A percentile compares a stretch with the other conserved stretches of the same genome.
These are phyloP conservation scores for Huntiella savannae DNA, from an alignment of 2,329 filamentous ascomycete species.

Conservation along the genomic window DNA sequence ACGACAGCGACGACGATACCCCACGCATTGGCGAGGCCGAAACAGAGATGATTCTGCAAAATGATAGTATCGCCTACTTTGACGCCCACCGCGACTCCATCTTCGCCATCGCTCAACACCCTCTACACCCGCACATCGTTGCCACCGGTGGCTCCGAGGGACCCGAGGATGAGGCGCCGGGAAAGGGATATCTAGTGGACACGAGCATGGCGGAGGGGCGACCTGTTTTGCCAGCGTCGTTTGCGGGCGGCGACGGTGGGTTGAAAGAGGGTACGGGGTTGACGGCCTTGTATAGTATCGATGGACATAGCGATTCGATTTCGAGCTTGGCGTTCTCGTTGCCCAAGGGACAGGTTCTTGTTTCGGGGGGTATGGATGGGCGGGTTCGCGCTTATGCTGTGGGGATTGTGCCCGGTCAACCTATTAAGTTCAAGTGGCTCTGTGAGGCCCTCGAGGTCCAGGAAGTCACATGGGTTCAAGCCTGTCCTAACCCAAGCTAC, in stretches of 20 bases:
- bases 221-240: conserved; percentile 59
- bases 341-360: conserved; percentile 62
- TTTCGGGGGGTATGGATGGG: conserved; percentile 80
- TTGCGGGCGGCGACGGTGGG: conserved; percentile 45
- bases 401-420: conserved; percentile 25
- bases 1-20: conserved; percentile 39
- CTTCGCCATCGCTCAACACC: conserved; percentile 89
- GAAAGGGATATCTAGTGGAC: conserved; percentile 75
- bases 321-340: conserved; percentile 65
- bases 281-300: conserved; percentile 49
- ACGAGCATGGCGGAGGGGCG: conserved; percentile 40
- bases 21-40: conserved; percentile 13
- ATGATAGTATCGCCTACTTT: conserved; percentile 87
- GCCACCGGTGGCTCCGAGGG: conserved; percentile 65
- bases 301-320: conserved; percentile 85
- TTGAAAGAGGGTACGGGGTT: conserved; percentile 32
- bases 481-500: conserved; percentile 52
- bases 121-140: conserved; percentile 54
- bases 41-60: conserved; percentile 50
- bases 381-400: conserved; percentile 52
- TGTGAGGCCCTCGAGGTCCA: conserved; percentile 75
- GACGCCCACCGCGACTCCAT: conserved; percentile 79
- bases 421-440: conserved; percentile 39
- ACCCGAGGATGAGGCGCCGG: conserved; percentile 39
- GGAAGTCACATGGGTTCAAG: conserved; percentile 76